Evolutionary conservation across 1,284 basidiomycete genomes (phyloP).

Genomic region (Neotropicomus parvogracilis): DNA sequence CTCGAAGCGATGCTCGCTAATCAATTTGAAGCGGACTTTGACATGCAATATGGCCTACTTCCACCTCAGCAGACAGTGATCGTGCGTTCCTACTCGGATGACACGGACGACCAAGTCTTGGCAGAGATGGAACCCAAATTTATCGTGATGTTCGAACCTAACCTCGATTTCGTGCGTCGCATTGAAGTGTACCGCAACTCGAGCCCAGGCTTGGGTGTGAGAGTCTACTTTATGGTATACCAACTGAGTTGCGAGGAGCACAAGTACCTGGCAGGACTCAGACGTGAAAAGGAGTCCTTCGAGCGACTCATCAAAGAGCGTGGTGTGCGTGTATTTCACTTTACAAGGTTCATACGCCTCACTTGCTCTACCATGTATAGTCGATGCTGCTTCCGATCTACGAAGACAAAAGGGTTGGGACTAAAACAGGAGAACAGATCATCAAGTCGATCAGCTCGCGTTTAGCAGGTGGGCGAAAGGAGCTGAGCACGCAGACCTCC

Average conservation of each 20-base stretch:
- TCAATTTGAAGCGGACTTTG: constrained; percentile 51
- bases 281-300: constrained; percentile 93
- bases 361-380: constrained; percentile 40
- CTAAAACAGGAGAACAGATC: constrained; percentile 48
- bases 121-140: constrained; percentile 89
- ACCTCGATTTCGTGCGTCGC: constrained; percentile 87
- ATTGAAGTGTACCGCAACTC: constrained; percentile 89
- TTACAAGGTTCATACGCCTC: background rate
- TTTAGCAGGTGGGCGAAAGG: constrained; percentile 80
- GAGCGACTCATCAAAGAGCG: constrained; percentile 91
- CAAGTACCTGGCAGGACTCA: constrained; percentile 84
- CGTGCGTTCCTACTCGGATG: constrained; percentile 86
- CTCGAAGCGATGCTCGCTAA: constrained; percentile 28
- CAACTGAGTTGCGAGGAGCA: constrained; percentile 93
- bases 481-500: constrained; percentile 65
- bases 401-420: constrained; percentile 59
- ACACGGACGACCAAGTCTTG: constrained; percentile 87
- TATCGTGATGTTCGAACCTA: constrained; percentile 94
- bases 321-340: constrained; percentile 54
- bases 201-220: constrained; percentile 74
- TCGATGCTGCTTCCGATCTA: constrained; percentile 88
- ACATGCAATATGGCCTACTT: constrained; percentile 80
- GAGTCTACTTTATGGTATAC: constrained; percentile 97
- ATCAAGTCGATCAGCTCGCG: constrained; percentile 87
- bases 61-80: constrained; percentile 79